Conservation (phyloP, 1,284 basidiomycete genomes). For the Termitomyces sp. region DNA sequence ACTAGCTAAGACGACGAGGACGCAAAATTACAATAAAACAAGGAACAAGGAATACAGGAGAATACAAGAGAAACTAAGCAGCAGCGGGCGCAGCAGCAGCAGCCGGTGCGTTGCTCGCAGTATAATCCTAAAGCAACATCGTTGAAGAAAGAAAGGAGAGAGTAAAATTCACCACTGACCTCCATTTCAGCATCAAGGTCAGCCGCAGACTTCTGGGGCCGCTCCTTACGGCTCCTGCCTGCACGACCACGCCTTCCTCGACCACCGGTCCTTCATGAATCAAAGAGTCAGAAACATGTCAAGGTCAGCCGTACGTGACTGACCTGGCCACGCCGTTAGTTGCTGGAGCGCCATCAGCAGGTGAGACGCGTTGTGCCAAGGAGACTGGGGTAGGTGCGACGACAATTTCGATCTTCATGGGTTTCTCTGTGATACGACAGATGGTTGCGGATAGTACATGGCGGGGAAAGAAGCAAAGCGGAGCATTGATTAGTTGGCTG, state of each 20-base stretch:
- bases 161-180: constrained; percentile 39
- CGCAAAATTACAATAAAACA: constrained; percentile 7
- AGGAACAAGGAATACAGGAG: constrained; percentile 9
- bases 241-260: constrained; percentile 46
- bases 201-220: constrained; percentile 62
- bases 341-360: constrained; percentile 46
- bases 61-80: constrained; percentile 17
- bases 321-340: constrained; percentile 41
- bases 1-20: constrained; percentile 3
- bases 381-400: constrained; percentile 81
- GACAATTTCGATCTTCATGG: constrained; percentile 98
- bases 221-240: constrained; percentile 58
- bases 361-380: constrained; percentile 67
- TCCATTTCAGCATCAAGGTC: constrained; percentile 84
- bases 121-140: constrained; percentile 53
- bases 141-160: not conserved
- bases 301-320: constrained; percentile 16
- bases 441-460: constrained; percentile 6
- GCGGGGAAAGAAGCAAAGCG: constrained; percentile 30
- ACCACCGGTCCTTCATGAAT: constrained; percentile 25
- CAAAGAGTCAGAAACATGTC: not conserved
- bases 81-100: constrained; percentile 33
- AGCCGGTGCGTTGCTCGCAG: constrained; percentile 50
- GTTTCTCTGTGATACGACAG: constrained; percentile 65
- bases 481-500: constrained; percentile 58